phyloP scores from a whole-genome alignment of 2,329 filamentous ascomycete genomes.

The Leptographium lundbergii region DNA sequence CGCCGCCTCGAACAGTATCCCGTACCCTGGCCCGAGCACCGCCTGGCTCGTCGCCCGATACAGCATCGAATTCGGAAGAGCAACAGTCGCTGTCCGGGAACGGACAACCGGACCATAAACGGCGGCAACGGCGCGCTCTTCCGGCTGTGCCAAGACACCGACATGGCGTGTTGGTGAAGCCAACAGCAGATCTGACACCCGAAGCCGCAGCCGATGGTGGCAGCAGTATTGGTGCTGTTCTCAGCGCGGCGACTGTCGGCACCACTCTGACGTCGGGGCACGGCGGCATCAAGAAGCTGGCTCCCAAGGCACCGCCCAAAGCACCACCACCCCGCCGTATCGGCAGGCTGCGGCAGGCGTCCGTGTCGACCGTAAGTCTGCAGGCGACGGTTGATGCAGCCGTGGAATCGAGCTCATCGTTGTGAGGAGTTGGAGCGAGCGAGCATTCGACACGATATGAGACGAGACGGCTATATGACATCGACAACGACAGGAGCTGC shows the following conservation, averaged over 20 bases:
- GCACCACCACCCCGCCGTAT: constrained; percentile 12
- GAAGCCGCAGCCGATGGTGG: neutral
- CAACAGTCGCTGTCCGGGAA: neutral
- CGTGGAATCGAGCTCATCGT: neutral
- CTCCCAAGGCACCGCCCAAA: constrained; percentile 14
- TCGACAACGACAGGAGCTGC: neutral
- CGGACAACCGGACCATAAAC: constrained; percentile 5
- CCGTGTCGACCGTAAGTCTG: constrained; percentile 11
- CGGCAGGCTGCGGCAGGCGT: constrained; percentile 7
- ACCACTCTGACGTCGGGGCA: neutral
- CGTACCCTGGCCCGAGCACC: neutral
- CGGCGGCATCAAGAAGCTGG: constrained; percentile 11
- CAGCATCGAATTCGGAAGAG: neutral
- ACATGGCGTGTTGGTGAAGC: constrained; percentile 33
- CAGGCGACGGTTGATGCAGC: neutral
- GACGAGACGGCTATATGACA: neutral
- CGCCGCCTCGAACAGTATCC: neutral
- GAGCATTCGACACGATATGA: neutral
- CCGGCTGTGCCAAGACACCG: constrained; percentile 44
- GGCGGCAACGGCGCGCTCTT: constrained; percentile 30
- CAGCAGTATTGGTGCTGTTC: neutral
- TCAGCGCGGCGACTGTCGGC: neutral
- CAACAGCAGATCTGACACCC: neutral
- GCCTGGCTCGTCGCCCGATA: neutral
- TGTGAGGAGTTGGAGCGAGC: neutral